Evolutionary conservation across 441 rosid genomes (phyloP), one percentile per base, ranked within the genome.

Genomic region (Adansonia madagascariensis): DNA sequence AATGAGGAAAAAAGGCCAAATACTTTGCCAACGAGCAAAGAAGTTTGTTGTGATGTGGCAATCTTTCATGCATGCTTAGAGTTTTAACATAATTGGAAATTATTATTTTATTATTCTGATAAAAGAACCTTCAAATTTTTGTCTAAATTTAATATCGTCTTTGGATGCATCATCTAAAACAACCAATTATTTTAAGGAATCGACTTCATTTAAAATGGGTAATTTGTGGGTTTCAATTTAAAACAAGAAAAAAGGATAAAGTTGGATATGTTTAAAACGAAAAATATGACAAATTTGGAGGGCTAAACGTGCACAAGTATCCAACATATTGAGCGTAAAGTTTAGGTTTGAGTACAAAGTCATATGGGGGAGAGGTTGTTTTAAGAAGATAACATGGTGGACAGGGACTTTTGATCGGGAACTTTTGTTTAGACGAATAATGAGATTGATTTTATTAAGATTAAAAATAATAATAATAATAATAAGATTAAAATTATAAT

Each of bases 321-420:
- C 31, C 31, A 27, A 39, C 12, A 31, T 0, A n/a, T 62, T 62
- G 41, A 10, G 5, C 1, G 12, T 27, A 8, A 61, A 11, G 17
- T 61, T 56, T 18, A 43, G 60, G 8, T 15, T 55, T 27, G 20
- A 20, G 1, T 59, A 59, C 0, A 1, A 39, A 67, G 57, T 47
- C 52, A 47, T 47, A 6, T 3, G 52, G 4, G 15, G 4, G 3
- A 3, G 52, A 1, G 52, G 49, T 2, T 6, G 10, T 8, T 22
- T 39, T 39, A 43, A 61, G 17, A 61, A 49, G 35, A 77, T 57
- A 53, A 47, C 12, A 31, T 17, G 71, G 50, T 52, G 31, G 74
- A 61, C 35, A 63, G 66, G 71, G 56, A 39, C 15, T 24, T 39
- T 57, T 50, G 15, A 68, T 75, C 22, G n/a, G 79, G 72, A 68